Percentiles rank a stretch among this genome's conserved stretches.
These are phyloP conservation scores for Geosiphon pyriformis DNA, from an alignment of 192 early-diverging fungal species.

Conservation along the genomic window DNA sequence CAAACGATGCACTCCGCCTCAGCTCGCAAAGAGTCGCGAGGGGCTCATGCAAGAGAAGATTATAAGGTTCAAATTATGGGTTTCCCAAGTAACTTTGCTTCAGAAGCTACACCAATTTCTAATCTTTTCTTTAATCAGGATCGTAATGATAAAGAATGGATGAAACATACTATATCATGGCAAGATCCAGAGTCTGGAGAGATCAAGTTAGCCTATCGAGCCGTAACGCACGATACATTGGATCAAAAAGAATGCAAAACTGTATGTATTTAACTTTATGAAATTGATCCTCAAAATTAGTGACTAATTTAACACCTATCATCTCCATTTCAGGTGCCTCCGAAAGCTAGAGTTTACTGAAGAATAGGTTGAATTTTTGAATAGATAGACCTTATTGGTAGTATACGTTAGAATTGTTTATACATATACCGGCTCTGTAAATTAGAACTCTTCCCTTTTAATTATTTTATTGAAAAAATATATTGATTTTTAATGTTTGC, in stretches of 20 bases:
- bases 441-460: too few relatives aligned
- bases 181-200: conserved; percentile 74
- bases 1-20: conserved; percentile 90
- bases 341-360: conserved; percentile 21
- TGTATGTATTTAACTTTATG: conserved; percentile 38
- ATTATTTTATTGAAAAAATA: too few relatives aligned
- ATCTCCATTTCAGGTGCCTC: conserved; percentile 12
- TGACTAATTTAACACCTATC: background rate
- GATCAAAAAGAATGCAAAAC: conserved; percentile 91
- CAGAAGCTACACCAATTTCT: background rate
- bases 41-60: conserved; percentile 98
- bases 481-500: too few relatives aligned
- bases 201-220: conserved; percentile 78
- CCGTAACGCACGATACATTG: conserved; percentile 74
- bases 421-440: too few relatives aligned
- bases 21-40: conserved; percentile 94
- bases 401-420: background rate
- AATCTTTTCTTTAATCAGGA: conserved; percentile 30
- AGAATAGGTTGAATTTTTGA: background rate
- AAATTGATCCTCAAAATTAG: too few relatives aligned
- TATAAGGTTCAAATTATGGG: conserved; percentile 38
- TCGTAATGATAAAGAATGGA: conserved; percentile 92
- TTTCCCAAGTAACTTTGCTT: background rate
- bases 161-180: conserved; percentile 98
- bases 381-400: too few relatives aligned